Conservation (phyloP, 306 rosid species). For the Quercus suber region DNA sequence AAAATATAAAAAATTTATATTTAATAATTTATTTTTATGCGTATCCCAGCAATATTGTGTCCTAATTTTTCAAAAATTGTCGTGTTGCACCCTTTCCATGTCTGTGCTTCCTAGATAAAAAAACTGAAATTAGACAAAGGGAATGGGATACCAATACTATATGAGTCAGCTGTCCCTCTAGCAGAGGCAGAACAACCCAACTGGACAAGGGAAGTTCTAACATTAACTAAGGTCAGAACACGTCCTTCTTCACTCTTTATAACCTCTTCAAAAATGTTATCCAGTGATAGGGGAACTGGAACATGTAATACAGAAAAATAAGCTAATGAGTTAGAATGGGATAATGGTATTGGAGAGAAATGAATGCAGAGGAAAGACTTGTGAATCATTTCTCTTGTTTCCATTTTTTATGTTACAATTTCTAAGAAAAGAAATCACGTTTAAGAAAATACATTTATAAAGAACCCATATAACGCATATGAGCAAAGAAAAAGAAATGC, state of each 20-base stretch:
- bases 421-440: not conserved
- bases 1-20: no score
- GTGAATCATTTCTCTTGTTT: not conserved
- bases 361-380: not conserved
- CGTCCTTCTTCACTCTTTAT: slow-evolving; percentile 69
- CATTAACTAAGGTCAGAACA: slow-evolving; percentile 60
- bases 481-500: not conserved
- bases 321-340: slow-evolving; percentile 5
- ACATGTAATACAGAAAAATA: slow-evolving; percentile 26
- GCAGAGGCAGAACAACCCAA: slow-evolving; percentile 49
- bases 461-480: not conserved
- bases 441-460: not conserved
- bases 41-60: no score
- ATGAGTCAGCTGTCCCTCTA: slow-evolving; percentile 42
- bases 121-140: slow-evolving; percentile 6
- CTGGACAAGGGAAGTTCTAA: slow-evolving; percentile 57
- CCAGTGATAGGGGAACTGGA: slow-evolving; percentile 67
- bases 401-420: not conserved
- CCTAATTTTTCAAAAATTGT: no score
- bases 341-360: not conserved
- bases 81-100: no score
- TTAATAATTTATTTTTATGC: no score
- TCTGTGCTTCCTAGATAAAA: no score
- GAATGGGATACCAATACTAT: slow-evolving; percentile 48
- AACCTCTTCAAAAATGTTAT: slow-evolving; percentile 64